phyloP scores from a whole-genome alignment of 2,329 filamentous ascomycete species.

The Diaporthe batatas region DNA sequence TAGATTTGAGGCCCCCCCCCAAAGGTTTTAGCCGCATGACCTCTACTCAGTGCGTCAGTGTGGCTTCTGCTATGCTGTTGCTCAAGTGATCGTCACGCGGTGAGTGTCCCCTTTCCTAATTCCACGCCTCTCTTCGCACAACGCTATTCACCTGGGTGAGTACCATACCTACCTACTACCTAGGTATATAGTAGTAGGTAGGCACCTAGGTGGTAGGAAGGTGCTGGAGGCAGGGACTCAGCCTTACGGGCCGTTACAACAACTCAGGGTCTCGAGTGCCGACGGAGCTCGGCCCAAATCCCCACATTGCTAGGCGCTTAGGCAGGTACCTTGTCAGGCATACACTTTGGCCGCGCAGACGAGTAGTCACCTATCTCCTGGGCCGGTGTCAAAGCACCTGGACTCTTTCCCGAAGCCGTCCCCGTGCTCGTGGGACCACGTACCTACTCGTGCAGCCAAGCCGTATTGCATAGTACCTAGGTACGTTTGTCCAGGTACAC shows the following conservation, averaged over 20 bases:
- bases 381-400: not conserved
- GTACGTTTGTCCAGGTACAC: too few relatives aligned
- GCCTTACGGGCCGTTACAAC: conserved; percentile 9
- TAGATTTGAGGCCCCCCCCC: not conserved
- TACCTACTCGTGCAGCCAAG: not conserved
- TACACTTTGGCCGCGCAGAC: not conserved
- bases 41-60: not conserved
- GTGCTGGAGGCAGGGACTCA: not conserved
- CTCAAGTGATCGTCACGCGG: not conserved
- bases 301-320: not conserved
- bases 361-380: not conserved
- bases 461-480: too few relatives aligned
- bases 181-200: not conserved
- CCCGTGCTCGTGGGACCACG: not conserved
- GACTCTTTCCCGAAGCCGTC: not conserved
- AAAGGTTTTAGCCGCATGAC: not conserved
- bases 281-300: not conserved
- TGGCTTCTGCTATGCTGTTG: not conserved
- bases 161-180: not conserved
- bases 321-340: not conserved
- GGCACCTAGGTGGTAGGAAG: too few relatives aligned
- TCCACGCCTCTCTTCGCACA: not conserved
- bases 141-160: not conserved
- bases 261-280: conserved; percentile 1
- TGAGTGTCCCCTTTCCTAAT: not conserved